Evolutionary conservation across 148 eudicot species (phyloP).

Genomic region (Pharnaceum exiguum): DNA sequence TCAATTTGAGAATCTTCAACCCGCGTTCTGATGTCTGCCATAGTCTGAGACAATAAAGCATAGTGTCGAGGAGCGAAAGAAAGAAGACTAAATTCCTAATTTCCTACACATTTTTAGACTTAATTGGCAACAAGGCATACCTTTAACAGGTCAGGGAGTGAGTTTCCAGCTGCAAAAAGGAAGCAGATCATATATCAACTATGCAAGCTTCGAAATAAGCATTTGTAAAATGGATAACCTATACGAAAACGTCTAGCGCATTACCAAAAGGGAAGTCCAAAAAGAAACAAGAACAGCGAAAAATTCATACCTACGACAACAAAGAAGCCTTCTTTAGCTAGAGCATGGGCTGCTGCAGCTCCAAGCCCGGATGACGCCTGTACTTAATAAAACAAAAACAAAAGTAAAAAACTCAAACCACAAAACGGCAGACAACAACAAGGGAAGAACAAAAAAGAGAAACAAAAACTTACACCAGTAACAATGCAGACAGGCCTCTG

Average conservation of each 20-base stretch:
- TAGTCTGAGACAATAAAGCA: conserved; percentile 37
- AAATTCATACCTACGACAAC: conserved; percentile 58
- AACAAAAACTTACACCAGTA: conserved; percentile 54
- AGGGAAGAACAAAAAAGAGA: not conserved
- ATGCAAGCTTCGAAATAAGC: not conserved
- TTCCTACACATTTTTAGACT: no score
- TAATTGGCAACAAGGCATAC: conserved; percentile 24
- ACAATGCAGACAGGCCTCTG: conserved; percentile 60
- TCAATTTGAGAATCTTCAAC: conserved; percentile 52
- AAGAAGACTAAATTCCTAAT: conserved; percentile 5
- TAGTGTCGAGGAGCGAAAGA: conserved; percentile 1
- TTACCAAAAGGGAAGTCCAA: not conserved
- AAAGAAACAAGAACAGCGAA: not conserved
- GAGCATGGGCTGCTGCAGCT: conserved; percentile 70
- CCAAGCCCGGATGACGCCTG: conserved; percentile 95
- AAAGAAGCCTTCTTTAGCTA: conserved; percentile 65
- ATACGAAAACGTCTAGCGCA: not conserved
- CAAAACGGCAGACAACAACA: not conserved
- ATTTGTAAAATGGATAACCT: not conserved
- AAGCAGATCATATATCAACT: conserved; percentile 1
- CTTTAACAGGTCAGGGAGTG: conserved; percentile 50
- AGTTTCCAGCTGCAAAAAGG: conserved; percentile 76
- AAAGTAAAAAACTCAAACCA: not conserved
- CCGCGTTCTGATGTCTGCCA: conserved; percentile 42
- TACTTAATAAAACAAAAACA: conserved; percentile 13